Evolutionary conservation across 352 stramenopile species (phyloP), one percentile per base, ranked within the genome.

Genomic region (Pythium dissimile): DNA sequence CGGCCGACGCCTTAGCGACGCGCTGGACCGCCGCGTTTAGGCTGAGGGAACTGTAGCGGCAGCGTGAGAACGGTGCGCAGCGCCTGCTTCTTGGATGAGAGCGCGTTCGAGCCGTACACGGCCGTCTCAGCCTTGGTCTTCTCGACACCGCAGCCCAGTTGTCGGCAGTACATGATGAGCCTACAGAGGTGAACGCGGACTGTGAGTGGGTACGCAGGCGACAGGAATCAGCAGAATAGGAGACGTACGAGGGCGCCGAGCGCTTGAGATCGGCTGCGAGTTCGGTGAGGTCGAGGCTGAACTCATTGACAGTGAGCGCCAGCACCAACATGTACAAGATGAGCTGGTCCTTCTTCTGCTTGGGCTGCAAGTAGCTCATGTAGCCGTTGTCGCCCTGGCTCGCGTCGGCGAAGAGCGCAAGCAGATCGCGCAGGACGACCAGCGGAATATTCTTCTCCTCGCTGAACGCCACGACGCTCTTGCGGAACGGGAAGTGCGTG

Each of bases 271-370:
- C 84, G 20, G 69, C 51, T 13, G 66, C 70, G 51, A 92, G 52
- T 37, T 89, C 81, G 11, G 81, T 80, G 39, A 94, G 68, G 52
- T 91, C 80, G 64, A 94, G 63, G 24, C 66, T 89, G 65, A 89
- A 94, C 41, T 59, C 65, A 63, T 87, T 89, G 20, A 90, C 53
- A 16, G 79, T 92, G 26, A 94, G 67, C 41, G 80, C 84, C 20
- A 91, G 68, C 38, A 88, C 77, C 21, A 94, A 63, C 62, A 94
- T 66, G 65, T 89, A 80, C 18, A 94, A 49, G 31, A 86, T 71
- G 42, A 92, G 67, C 71, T 94, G 89, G 65, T 94, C 84, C 62
- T 92, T 92, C 58, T 81, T 76, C 11, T 71, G 54, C 69, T 94
- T 94, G 37, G 84, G 74, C 63, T 89, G 77, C 28, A 86, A 53